Evolutionary conservation across 169 alveolate genomes (phyloP), one percentile per base, ranked within the genome.

Genomic region (Babesia bovis): DNA sequence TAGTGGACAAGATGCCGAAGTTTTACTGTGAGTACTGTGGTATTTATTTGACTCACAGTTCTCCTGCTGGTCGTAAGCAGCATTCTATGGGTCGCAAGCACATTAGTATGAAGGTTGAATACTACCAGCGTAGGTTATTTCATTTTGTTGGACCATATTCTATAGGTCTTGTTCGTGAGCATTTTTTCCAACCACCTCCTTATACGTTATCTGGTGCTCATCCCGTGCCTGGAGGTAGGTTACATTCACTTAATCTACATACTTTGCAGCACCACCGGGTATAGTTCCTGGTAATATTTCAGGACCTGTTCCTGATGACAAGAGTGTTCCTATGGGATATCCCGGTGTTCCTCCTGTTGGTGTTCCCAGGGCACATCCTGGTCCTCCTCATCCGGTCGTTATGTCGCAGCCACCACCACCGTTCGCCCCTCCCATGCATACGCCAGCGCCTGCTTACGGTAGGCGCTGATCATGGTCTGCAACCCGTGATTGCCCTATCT

Each of bases 11-110:
- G 56, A 98, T 98, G 99, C 99, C 99, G 21, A 98, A 97, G 90
- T 97, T 90, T 89, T 98, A 96, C 92, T 97, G 99, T 91, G 99
- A 98, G 85, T 98, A 98, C 91, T 98, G 99, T 85, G 99, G 98
- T 66, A 97, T 97, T 65, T 96, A 96, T 87, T 92, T 98, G 60
- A 97, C 99, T 55, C 99, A 97, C 85, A 95, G 98, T 66, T 96
- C 99, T 17, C 99, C 99, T 17, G 97, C 96, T 21, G 99, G 99
- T 26, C 91, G 99, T 66, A 94, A 95, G 72, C 98, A 98, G 86
- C 99, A 98, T 70, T 88, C 95, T 32, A 85, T 90, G 40, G 99
- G 99, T 4, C 91, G 99, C 59, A 96, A 96, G 84, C 99, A 98
- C 78, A 96, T 96, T 42, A 94, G 94, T 82, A 96, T 96, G 81